Evolutionary conservation across 129 eudicot genomes (phyloP).

Genomic region (Rutidosis leptorrhynchoides): DNA sequence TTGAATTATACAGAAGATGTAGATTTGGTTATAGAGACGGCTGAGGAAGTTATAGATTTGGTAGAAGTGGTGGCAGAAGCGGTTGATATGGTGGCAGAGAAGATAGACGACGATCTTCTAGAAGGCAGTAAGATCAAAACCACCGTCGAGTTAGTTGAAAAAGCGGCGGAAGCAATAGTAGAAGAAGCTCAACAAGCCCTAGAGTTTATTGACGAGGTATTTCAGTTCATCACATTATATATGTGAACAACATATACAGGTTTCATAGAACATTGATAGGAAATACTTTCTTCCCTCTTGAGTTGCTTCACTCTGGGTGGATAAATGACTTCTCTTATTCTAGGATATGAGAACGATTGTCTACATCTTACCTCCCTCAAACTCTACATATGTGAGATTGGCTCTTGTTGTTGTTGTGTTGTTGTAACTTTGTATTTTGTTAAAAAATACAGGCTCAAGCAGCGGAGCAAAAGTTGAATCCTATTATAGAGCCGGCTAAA

Average conservation of each 20-base stretch:
- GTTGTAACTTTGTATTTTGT: too few relatives aligned
- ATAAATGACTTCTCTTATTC: too few relatives aligned
- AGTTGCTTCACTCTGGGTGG: too few relatives aligned
- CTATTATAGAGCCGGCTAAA: slow-evolving; percentile 24
- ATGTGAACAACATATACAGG: too few relatives aligned
- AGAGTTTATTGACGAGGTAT: slow-evolving; percentile 43
- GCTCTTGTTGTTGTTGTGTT: too few relatives aligned
- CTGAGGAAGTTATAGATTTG: slow-evolving; percentile 38
- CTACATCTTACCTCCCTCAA: too few relatives aligned
- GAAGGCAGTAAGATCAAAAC: slow-evolving; percentile 32
- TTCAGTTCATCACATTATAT: background rate
- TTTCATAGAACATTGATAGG: too few relatives aligned
- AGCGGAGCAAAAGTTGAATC: slow-evolving; percentile 38
- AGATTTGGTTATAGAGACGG: slow-evolving; percentile 33
- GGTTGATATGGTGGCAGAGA: slow-evolving; percentile 47
- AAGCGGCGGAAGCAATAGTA: slow-evolving; percentile 34
- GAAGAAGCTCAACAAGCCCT: slow-evolving; percentile 31
- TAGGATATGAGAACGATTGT: too few relatives aligned
- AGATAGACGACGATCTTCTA: slow-evolving; percentile 33
- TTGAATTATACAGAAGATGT: slow-evolving; percentile 29
- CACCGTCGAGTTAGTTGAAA: slow-evolving; percentile 28
- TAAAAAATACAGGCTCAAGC: slow-evolving; percentile 31
- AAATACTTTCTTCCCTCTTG: too few relatives aligned
- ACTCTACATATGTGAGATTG: too few relatives aligned
- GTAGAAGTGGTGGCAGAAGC: slow-evolving; percentile 46